These are phyloP conservation scores for Rheum nobile DNA, from an alignment of 148 eudicot genomes.

Conservation along the genomic window DNA sequence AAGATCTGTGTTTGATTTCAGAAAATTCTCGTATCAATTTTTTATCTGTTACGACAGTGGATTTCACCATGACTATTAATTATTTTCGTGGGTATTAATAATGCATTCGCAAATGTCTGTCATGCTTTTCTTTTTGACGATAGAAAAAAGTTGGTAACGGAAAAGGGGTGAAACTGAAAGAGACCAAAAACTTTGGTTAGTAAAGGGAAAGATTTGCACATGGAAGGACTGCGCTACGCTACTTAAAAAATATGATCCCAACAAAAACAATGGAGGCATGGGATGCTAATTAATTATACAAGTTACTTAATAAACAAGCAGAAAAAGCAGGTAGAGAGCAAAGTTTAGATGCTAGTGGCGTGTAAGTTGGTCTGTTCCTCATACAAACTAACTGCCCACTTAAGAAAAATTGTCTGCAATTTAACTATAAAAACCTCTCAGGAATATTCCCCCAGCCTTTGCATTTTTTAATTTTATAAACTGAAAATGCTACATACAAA, in stretches of 20 bases:
- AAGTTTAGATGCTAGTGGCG: background rate
- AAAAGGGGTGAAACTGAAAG: slow-evolving; percentile 5
- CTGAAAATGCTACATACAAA: background rate
- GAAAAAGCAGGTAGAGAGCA: slow-evolving; percentile 3
- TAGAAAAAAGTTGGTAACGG: background rate
- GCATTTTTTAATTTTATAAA: background rate
- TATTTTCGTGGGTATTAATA: background rate
- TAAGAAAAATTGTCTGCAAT: background rate
- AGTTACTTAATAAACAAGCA: slow-evolving; percentile 6
- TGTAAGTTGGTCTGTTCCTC: slow-evolving; percentile 7
- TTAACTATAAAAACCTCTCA: slow-evolving; percentile 14
- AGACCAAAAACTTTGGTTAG: background rate
- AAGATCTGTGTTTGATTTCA: background rate
- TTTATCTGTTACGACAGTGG: no score
- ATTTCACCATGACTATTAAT: background rate
- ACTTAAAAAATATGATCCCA: background rate
- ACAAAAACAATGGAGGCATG: background rate
- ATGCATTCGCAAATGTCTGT: background rate
- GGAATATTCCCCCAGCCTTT: slow-evolving; percentile 4
- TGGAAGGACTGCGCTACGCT: background rate
- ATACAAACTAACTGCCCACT: slow-evolving; percentile 15
- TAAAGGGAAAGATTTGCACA: slow-evolving; percentile 1
- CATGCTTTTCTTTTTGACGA: background rate
- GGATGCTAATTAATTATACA: background rate
- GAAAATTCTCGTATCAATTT: no score